Percentiles rank a stretch among this genome's conserved stretches.
These are phyloP conservation scores for Mycena olivaceomarginata DNA, from an alignment of 768 basidiomycete genomes.

Conservation along the genomic window DNA sequence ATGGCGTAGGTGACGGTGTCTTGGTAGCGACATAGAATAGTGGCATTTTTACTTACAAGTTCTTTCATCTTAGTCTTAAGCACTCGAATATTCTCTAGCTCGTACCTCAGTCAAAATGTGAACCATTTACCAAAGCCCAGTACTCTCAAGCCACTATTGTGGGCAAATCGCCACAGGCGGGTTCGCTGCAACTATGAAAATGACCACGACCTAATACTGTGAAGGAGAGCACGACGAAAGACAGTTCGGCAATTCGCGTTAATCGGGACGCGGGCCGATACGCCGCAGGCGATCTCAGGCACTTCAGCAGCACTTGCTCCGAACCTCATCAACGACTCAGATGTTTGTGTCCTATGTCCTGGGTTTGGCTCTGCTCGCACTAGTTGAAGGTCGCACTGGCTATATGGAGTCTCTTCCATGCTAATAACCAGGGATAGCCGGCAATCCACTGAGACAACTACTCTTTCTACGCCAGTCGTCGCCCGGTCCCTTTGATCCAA, in stretches of 20 bases:
- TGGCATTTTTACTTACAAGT: too few relatives aligned
- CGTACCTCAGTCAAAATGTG: too few relatives aligned
- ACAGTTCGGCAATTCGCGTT: too few relatives aligned
- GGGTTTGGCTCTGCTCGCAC: not conserved
- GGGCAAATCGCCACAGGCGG: too few relatives aligned
- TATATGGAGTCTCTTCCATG: not conserved
- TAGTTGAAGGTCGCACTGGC: not conserved
- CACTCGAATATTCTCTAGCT: too few relatives aligned
- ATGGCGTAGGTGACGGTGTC: not conserved
- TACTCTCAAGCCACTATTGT: too few relatives aligned
- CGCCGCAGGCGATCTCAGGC: not conserved
- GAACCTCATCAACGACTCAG: not conserved
- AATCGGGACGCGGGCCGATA: not conserved
- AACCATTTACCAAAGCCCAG: too few relatives aligned
- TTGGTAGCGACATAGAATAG: too few relatives aligned
- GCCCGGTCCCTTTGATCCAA: slow-evolving; percentile 25
- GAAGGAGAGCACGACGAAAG: too few relatives aligned
- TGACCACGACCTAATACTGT: too few relatives aligned
- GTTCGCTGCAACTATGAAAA: too few relatives aligned
- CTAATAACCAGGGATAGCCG: not conserved
- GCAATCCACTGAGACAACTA: not conserved
- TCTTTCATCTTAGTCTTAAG: too few relatives aligned
- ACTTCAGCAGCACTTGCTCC: not conserved
- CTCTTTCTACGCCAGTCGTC: slow-evolving; percentile 24
- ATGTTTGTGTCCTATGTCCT: not conserved